Percentiles rank a stretch among this genome's conserved stretches.
These are phyloP conservation scores for Phanerodontia chrysosporium DNA, from an alignment of 768 basidiomycete genomes.

Conservation along the genomic window DNA sequence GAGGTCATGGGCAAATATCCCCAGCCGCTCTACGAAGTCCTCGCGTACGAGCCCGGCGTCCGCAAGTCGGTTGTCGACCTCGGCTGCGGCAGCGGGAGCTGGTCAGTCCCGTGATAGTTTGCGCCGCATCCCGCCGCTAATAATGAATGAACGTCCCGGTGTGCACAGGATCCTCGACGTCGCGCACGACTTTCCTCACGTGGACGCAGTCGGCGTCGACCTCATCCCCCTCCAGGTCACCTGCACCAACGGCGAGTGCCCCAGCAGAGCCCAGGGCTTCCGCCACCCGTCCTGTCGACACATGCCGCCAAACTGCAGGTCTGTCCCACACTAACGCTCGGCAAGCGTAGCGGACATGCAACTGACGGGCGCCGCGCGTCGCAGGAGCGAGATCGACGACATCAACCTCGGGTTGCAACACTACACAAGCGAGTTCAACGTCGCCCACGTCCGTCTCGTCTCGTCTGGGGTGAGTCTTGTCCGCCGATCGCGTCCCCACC, in stretches of 20 bases:
- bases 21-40: slow-evolving; percentile 50
- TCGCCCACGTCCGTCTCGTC: slow-evolving; percentile 66
- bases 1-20: slow-evolving; percentile 67
- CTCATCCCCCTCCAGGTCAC: slow-evolving; percentile 71
- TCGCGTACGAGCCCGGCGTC: slow-evolving; percentile 54
- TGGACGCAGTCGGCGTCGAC: slow-evolving; percentile 69
- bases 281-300: slow-evolving; percentile 32
- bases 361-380: no score
- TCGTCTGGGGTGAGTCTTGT: slow-evolving; percentile 63
- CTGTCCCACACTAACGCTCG: no score
- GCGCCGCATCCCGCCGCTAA: neutral
- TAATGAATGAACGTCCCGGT: no score
- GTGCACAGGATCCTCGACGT: slow-evolving; percentile 76
- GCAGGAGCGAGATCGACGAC: slow-evolving; percentile 78
- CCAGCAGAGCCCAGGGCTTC: slow-evolving; percentile 3
- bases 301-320: slow-evolving; percentile 74
- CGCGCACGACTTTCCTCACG: slow-evolving; percentile 68
- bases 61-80: slow-evolving; percentile 69
- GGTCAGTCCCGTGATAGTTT: slow-evolving; percentile 43
- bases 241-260: neutral
- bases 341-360: no score
- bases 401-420: slow-evolving; percentile 85
- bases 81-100: slow-evolving; percentile 76
- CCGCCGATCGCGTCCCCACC: no score
- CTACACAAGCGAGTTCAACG: slow-evolving; percentile 74